phyloP scores from a whole-genome alignment of 495 filamentous ascomycete genomes.

The Talaromyces nanjingensis region DNA sequence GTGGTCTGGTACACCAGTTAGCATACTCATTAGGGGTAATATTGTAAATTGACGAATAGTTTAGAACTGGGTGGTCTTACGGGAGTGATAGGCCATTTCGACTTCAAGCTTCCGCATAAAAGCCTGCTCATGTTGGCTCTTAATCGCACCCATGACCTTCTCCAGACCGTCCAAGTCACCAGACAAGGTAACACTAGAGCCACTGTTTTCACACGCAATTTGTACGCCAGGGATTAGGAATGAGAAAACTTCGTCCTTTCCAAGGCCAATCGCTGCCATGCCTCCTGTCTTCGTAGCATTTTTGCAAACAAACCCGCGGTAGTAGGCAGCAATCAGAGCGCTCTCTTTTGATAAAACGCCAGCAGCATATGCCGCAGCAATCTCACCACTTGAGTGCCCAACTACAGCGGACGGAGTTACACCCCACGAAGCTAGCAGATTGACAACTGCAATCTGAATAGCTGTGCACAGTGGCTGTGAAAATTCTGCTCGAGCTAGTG shows the following conservation, averaged over 20 bases:
- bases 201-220: conserved; percentile 49
- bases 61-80: too few relatives aligned
- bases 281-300: conserved; percentile 1
- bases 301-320: conserved; percentile 12
- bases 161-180: conserved; percentile 21
- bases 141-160: too few relatives aligned
- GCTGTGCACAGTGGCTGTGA: conserved; percentile 39
- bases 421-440: conserved; percentile 21
- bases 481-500: conserved; percentile 21
- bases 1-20: too few relatives aligned
- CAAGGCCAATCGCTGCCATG: conserved; percentile 9
- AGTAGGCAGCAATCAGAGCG: conserved; percentile 18
- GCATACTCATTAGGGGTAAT: too few relatives aligned
- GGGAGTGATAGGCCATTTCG: too few relatives aligned
- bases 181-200: conserved; percentile 38
- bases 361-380: conserved; percentile 24
- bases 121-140: too few relatives aligned
- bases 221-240: conserved; percentile 13
- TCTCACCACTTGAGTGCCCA: conserved; percentile 36
- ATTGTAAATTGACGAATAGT: too few relatives aligned
- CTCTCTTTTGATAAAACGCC: conserved; percentile 15
- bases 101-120: too few relatives aligned
- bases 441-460: conserved; percentile 26
- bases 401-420: conserved; percentile 21
- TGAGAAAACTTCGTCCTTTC: neutral